These are phyloP conservation scores for Ambrosiella beaveri DNA, from an alignment of 2,329 filamentous ascomycete genomes.

Conservation along the genomic window DNA sequence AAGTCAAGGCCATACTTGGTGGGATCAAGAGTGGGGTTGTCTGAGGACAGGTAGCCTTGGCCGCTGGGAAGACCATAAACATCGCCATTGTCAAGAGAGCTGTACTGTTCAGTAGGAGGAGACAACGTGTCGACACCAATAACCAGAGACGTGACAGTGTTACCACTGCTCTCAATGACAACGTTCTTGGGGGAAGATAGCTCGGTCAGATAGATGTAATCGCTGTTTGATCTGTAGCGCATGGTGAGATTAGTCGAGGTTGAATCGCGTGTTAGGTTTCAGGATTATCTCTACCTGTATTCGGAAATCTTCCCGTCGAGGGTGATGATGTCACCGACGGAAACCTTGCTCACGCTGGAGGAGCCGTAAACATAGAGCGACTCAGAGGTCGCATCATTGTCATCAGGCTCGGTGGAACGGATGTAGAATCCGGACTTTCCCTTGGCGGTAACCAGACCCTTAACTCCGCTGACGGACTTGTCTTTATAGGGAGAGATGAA, in stretches of 20 bases:
- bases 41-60: slow-evolving; percentile 34
- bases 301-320: slow-evolving; percentile 44
- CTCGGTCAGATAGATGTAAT: slow-evolving; percentile 48
- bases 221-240: slow-evolving; percentile 28
- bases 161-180: slow-evolving; percentile 33
- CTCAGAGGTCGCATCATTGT: slow-evolving; percentile 41
- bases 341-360: slow-evolving; percentile 31
- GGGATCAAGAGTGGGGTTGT: slow-evolving; percentile 45
- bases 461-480: slow-evolving; percentile 38
- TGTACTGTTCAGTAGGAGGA: slow-evolving; percentile 46
- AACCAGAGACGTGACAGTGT: slow-evolving; percentile 37
- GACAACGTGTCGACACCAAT: slow-evolving; percentile 38
- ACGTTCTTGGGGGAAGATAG: slow-evolving; percentile 38
- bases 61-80: slow-evolving; percentile 50
- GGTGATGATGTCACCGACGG: slow-evolving; percentile 44
- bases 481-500: slow-evolving; percentile 45
- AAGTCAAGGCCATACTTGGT: slow-evolving; percentile 51
- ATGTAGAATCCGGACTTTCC: slow-evolving; percentile 46
- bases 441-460: slow-evolving; percentile 48
- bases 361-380: slow-evolving; percentile 47
- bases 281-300: slow-evolving; percentile 25
- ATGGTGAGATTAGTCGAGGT: slow-evolving; percentile 8
- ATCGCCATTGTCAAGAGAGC: slow-evolving; percentile 44
- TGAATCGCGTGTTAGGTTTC: slow-evolving; percentile 14
- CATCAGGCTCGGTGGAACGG: slow-evolving; percentile 39